Percentiles rank a stretch among this genome's conserved stretches.
Evolutionary conservation across 2,329 filamentous ascomycete genomes (phyloP).

Genomic region (Chrysoporthe austroafricana): DNA sequence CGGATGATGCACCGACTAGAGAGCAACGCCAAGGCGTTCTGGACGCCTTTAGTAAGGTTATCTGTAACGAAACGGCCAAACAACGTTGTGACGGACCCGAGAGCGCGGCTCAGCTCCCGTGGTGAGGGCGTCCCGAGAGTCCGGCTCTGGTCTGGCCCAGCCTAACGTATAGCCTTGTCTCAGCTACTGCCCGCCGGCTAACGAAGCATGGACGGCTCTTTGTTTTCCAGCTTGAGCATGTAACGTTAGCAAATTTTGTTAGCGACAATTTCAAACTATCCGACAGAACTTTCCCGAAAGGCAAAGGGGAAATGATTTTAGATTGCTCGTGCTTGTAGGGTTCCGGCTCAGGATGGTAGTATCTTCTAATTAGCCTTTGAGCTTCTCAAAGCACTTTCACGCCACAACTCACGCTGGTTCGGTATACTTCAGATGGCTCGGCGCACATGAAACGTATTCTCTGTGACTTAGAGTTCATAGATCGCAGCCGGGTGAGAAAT

Average conservation of each 20-base stretch:
- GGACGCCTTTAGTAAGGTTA: not conserved
- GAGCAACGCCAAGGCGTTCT: not conserved
- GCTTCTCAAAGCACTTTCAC: not conserved
- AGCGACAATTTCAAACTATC: no score
- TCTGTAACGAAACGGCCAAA: not conserved
- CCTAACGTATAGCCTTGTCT: not conserved
- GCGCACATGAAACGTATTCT: not conserved
- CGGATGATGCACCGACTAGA: not conserved
- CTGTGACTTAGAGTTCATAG: not conserved
- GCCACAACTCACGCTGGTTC: not conserved
- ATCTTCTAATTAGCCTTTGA: no score
- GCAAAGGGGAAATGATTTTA: no score
- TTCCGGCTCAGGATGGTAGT: no score
- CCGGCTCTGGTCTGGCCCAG: not conserved
- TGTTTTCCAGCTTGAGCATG: not conserved
- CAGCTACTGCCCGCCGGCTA: not conserved
- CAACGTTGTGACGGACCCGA: not conserved
- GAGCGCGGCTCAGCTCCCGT: not conserved
- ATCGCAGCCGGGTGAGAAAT: not conserved
- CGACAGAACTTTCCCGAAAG: no score
- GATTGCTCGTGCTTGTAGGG: no score
- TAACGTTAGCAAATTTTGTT: not conserved
- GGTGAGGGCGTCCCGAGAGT: not conserved
- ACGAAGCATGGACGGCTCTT: not conserved
- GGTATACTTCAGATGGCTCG: not conserved